phyloP scores from a whole-genome alignment of 1,284 basidiomycete species.

The Thelephora terrestris region DNA sequence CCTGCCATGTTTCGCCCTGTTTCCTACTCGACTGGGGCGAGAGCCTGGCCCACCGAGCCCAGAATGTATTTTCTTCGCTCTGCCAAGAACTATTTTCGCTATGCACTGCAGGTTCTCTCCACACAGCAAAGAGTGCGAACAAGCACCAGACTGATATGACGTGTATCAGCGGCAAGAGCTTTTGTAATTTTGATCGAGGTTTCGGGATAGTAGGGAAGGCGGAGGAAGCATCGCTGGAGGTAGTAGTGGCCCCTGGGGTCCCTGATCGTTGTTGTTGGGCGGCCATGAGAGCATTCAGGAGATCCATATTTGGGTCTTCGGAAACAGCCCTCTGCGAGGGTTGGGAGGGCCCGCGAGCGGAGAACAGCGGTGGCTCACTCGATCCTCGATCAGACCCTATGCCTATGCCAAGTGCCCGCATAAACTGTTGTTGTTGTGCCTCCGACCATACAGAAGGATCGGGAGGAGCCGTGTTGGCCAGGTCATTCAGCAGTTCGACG shows the following conservation, averaged over 20 bases:
- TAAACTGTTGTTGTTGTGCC: constrained; percentile 54
- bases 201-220: constrained; percentile 16
- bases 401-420: constrained; percentile 47
- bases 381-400: constrained; percentile 25
- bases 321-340: constrained; percentile 13
- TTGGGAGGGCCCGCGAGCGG: constrained; percentile 11
- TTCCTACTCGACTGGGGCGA: constrained; percentile 19
- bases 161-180: constrained; percentile 55
- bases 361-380: not conserved
- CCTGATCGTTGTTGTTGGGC: constrained; percentile 14
- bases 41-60: constrained; percentile 51
- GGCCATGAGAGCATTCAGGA: constrained; percentile 24
- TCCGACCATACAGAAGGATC: constrained; percentile 52
- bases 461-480: constrained; percentile 12
- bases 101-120: constrained; percentile 44
- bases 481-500: constrained; percentile 15
- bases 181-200: constrained; percentile 42
- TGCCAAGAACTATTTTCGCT: constrained; percentile 16
- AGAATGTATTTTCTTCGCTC: constrained; percentile 21
- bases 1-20: constrained; percentile 29
- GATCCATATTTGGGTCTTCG: constrained; percentile 14
- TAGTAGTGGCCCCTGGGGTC: not conserved
- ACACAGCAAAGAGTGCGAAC: constrained; percentile 58
- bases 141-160: constrained; percentile 50
- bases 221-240: constrained; percentile 8